Percentiles rank a stretch among this genome's conserved stretches.
These are phyloP conservation scores for Vaccinium darrowii DNA, from an alignment of 148 eudicot genomes.

Conservation along the genomic window DNA sequence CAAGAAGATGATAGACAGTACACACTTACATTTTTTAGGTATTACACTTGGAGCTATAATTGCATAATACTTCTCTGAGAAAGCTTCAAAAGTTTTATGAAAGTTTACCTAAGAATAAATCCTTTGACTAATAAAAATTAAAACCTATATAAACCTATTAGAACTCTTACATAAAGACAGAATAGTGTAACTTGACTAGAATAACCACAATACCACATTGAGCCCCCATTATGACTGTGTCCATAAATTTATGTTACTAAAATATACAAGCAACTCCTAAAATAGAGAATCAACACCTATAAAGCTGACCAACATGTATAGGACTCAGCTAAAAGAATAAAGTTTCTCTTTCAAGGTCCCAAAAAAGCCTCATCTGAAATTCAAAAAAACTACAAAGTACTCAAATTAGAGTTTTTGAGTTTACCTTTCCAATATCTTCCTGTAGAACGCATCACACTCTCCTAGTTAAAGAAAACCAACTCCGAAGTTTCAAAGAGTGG, in stretches of 20 bases:
- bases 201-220: neutral
- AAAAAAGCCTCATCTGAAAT: neutral
- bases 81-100: neutral
- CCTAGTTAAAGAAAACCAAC: neutral
- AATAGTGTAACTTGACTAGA: neutral
- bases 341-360: neutral
- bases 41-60: neutral
- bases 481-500: neutral
- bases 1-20: neutral
- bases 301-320: neutral
- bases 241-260: neutral
- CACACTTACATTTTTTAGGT: neutral
- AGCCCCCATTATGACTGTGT: neutral
- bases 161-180: neutral
- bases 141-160: neutral
- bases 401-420: neutral
- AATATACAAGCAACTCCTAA: neutral
- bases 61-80: neutral
- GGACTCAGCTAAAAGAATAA: neutral
- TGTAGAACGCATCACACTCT: neutral
- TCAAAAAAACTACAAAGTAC: neutral
- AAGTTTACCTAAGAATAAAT: neutral
- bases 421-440: neutral
- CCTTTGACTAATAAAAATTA: neutral
- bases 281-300: neutral